Conservation (phyloP, 192 early-diverging fungal species). For the Coemansia reversa region DNA sequence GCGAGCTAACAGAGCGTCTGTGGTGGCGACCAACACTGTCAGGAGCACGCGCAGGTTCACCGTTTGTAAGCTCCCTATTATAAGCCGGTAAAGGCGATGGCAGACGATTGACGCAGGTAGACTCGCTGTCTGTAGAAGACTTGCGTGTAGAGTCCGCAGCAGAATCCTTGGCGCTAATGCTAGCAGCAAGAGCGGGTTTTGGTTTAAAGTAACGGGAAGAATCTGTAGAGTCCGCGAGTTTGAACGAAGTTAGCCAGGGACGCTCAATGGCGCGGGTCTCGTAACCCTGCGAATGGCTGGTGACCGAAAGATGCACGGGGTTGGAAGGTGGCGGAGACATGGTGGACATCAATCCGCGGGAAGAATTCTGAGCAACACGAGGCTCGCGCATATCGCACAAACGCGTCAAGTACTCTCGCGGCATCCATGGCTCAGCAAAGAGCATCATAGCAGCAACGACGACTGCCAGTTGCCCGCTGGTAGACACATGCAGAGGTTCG, state of each 20-base stretch:
- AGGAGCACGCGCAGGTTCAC: neutral
- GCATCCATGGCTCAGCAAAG: slow-evolving; percentile 51
- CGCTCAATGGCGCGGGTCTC: slow-evolving; percentile 28
- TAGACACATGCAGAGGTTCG: slow-evolving; percentile 31
- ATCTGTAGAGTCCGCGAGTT: slow-evolving; percentile 33
- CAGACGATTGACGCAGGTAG: slow-evolving; percentile 28
- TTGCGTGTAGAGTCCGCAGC: slow-evolving; percentile 29
- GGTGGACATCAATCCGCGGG: slow-evolving; percentile 1
- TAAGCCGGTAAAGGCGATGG: slow-evolving; percentile 16
- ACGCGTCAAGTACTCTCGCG: slow-evolving; percentile 37
- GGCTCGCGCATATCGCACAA: slow-evolving; percentile 49
- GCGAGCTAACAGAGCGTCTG: slow-evolving; percentile 23
- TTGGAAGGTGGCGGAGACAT: slow-evolving; percentile 11
- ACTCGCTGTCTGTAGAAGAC: slow-evolving; percentile 42
- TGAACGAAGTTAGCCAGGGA: slow-evolving; percentile 49
- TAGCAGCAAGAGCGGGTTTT: neutral
- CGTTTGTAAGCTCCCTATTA: neutral
- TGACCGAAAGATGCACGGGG: neutral
- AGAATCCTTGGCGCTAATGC: slow-evolving; percentile 17
- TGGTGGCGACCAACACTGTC: slow-evolving; percentile 5
- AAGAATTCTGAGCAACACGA: neutral
- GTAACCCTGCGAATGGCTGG: slow-evolving; percentile 18
- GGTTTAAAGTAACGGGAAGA: slow-evolving; percentile 26
- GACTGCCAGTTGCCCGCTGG: slow-evolving; percentile 47
- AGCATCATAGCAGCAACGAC: slow-evolving; percentile 26